phyloP scores from a whole-genome alignment of 208 protist species.

The Tritrichomonas foetus region DNA sequence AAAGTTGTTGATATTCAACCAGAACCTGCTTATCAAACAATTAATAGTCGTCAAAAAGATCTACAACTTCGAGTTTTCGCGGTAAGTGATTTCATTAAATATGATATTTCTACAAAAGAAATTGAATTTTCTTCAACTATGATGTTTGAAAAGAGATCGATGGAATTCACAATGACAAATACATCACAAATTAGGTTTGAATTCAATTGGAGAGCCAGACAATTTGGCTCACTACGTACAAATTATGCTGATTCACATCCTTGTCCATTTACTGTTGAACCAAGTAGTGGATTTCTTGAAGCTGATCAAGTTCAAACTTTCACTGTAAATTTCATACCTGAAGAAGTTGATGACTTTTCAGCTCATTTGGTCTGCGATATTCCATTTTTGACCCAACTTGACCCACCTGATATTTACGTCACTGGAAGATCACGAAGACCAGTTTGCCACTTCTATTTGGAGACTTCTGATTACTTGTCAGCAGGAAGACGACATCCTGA shows the following conservation, averaged over 20 bases:
- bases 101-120: slow-evolving; percentile 43
- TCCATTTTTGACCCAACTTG: not conserved
- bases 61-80: slow-evolving; percentile 44
- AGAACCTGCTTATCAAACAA: slow-evolving; percentile 44
- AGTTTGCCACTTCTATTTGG: slow-evolving; percentile 83
- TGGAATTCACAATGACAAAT: slow-evolving; percentile 72
- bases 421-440: slow-evolving; percentile 73
- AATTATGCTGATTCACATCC: not conserved
- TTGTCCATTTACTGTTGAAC: slow-evolving; percentile 67
- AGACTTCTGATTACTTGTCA: slow-evolving; percentile 72
- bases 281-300: slow-evolving; percentile 62
- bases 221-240: not conserved
- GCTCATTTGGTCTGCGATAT: not conserved
- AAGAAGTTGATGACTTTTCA: slow-evolving; percentile 57
- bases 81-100: slow-evolving; percentile 44
- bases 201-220: slow-evolving; percentile 60
- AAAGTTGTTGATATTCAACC: not conserved
- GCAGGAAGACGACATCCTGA: slow-evolving; percentile 54
- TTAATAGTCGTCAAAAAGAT: not conserved
- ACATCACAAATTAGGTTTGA: slow-evolving; percentile 67
- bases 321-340: slow-evolving; percentile 72
- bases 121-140: slow-evolving; percentile 77
- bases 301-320: slow-evolving; percentile 61
- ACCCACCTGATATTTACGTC: slow-evolving; percentile 61
- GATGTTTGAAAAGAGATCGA: slow-evolving; percentile 77